phyloP scores from a whole-genome alignment of 495 filamentous ascomycete genomes.

The Cudoniella acicularis region DNA sequence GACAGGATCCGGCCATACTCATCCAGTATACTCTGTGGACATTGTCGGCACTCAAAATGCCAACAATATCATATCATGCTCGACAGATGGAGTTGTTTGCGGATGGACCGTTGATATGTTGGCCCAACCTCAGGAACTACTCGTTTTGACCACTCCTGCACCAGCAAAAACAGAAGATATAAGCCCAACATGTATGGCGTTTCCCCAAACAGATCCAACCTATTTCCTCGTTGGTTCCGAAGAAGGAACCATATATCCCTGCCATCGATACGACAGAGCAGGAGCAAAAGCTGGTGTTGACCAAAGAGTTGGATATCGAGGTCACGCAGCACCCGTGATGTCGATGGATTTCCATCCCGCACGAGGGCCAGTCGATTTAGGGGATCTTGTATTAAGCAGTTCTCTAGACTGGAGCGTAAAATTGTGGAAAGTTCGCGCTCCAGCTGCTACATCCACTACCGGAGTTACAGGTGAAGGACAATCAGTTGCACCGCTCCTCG shows the following conservation, averaged over 20 bases:
- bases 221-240: conserved; percentile 97
- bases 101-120: conserved; percentile 98
- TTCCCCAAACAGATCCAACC: conserved; percentile 91
- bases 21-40: conserved; percentile 92
- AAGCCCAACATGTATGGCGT: conserved; percentile 93
- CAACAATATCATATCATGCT: conserved; percentile 94
- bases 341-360: conserved; percentile 92
- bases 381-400: conserved; percentile 82
- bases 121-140: conserved; percentile 85
- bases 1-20: conserved; percentile 88
- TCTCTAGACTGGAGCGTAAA: conserved; percentile 96
- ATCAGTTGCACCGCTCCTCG: conserved; percentile 67
- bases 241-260: conserved; percentile 92
- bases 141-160: conserved; percentile 80
- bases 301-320: conserved; percentile 74
- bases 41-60: conserved; percentile 98
- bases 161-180: conserved; percentile 91
- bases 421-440: conserved; percentile 87
- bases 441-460: conserved; percentile 60
- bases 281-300: conserved; percentile 96
- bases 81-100: conserved; percentile 94
- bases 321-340: conserved; percentile 93
- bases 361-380: conserved; percentile 87
- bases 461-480: conserved; percentile 36
- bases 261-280: conserved; percentile 93